A percentile compares a stretch with the other conserved stretches of the same genome.
Conservation (phyloP, 345 rosid genomes). For the Clausena lansium region DNA sequence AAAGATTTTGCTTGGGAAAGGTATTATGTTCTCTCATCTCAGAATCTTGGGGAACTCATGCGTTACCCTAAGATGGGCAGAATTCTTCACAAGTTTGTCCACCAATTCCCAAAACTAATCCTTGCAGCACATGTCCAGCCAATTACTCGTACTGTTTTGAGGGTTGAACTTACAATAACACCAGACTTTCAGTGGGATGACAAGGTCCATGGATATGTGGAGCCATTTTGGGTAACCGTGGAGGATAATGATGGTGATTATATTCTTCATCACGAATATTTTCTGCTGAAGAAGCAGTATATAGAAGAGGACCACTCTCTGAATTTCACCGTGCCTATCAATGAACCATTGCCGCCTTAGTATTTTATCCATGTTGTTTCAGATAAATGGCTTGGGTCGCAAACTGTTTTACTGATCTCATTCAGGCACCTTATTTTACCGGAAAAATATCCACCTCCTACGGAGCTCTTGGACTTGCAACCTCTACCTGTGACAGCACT, state of each 20-base stretch:
- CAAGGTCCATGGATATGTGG: constrained; percentile 86
- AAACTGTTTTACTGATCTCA: constrained; percentile 84
- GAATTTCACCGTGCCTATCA: constrained; percentile 89
- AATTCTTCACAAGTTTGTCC: constrained; percentile 79
- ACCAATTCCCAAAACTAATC: constrained; percentile 81
- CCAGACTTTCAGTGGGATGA: constrained; percentile 98
- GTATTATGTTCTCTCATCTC: constrained; percentile 85
- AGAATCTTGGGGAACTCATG: constrained; percentile 92
- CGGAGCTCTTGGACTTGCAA: constrained; percentile 89
- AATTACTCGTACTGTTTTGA: constrained; percentile 77
- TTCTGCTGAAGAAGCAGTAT: constrained; percentile 87
- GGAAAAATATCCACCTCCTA: constrained; percentile 97
- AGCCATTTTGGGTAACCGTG: constrained; percentile 94
- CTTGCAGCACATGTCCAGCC: constrained; percentile 92
- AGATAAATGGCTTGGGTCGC: constrained; percentile 93
- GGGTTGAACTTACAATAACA: constrained; percentile 87
- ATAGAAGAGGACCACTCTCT: constrained; percentile 80
- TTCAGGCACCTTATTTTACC: constrained; percentile 97
- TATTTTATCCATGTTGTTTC: constrained; percentile 89
- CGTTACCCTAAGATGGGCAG: constrained; percentile 87
- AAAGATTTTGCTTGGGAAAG: constrained; percentile 98
- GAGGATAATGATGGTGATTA: constrained; percentile 95
- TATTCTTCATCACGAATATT: constrained; percentile 92
- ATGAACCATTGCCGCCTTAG: constrained; percentile 93
- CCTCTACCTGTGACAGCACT: constrained; percentile 92